Percentiles rank a stretch among this genome's conserved stretches.
Conservation (phyloP, 139 green algal genomes). For the Zygnema cylindricum region DNA sequence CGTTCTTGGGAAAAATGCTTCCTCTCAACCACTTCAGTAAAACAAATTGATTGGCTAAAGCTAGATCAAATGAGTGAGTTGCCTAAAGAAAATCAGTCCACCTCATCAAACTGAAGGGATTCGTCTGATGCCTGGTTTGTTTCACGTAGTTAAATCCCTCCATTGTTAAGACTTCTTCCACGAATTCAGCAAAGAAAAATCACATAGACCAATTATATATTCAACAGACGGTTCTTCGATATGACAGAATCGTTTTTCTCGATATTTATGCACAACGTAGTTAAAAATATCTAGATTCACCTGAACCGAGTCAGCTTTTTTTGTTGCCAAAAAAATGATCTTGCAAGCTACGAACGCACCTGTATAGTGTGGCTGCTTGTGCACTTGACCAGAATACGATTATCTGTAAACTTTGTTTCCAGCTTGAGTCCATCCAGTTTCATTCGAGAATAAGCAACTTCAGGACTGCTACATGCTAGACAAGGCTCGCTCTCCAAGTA, state of each 20-base stretch:
- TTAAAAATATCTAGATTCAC: slow-evolving; percentile 10
- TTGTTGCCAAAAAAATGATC: neutral
- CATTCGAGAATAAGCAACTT: slow-evolving; percentile 42
- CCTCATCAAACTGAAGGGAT: too few relatives aligned
- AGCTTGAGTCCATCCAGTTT: slow-evolving; percentile 61
- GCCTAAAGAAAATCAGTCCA: too few relatives aligned
- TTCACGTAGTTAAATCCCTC: too few relatives aligned
- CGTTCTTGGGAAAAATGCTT: too few relatives aligned
- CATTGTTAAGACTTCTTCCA: too few relatives aligned
- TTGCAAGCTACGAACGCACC: slow-evolving; percentile 7
- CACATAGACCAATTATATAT: too few relatives aligned
- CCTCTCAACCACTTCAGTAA: too few relatives aligned
- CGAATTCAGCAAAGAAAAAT: too few relatives aligned
- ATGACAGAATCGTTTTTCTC: slow-evolving; percentile 3
- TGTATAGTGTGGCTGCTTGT: slow-evolving; percentile 46
- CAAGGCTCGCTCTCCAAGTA: slow-evolving; percentile 62
- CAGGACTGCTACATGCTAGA: slow-evolving; percentile 45
- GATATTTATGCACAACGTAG: neutral
- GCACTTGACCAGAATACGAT: slow-evolving; percentile 63
- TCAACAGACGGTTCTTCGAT: neutral
- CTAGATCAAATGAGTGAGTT: too few relatives aligned
- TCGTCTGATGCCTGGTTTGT: too few relatives aligned
- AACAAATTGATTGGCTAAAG: too few relatives aligned
- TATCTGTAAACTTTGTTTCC: slow-evolving; percentile 66
- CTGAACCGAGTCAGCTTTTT: too few relatives aligned